Base-by-base conservation (phyloP, 2,329 filamentous ascomycete genomes). In the Colletotrichum lini region DNA sequence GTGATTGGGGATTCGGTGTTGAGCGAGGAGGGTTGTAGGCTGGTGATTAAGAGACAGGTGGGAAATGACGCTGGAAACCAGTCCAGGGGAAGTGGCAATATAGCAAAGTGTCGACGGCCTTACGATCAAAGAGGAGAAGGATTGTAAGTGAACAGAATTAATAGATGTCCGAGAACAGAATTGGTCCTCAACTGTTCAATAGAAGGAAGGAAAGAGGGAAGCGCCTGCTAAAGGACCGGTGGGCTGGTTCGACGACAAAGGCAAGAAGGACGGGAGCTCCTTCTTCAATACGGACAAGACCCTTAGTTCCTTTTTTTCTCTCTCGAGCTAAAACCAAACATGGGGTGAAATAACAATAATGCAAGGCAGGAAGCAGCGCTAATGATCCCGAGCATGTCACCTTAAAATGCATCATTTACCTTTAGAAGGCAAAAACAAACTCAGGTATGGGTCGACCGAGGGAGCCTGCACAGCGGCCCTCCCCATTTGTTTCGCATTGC, bases 121-220 rank as follows among this genome's bases (percentile, higher is more conserved):
- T 35, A 35, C 40, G 16, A 40, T 40, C 47, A 23, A 30, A 38
- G 40, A 45, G 8, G 38, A 61, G 60, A 72, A 70, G 23, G 60
- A 72, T 53, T 72, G 66, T 45, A 66, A 6, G 60, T 53, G 70
- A 70, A 70, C 70, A 72, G 49, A 26, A 65, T 72, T 72, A 70
- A 30, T 40, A 26, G 18, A 57, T 50, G 9, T 47, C 70, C 53
- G 40, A 50, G 56, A 56, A 60, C 61, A 57, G 38, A 23, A 49
- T 50, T 12, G 50, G 40, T 63, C 47, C 69, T 18, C 40, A 7
- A 49, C 40, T 64, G 53, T 72, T 72, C 59, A 30, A 59, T 58
- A 38, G 56, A 45, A 47, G 42, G 47, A 42, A 40, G 12, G 40
- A n/a, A 44, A 21, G 23, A 38, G 42, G 47, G 57, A 38, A 69